Evolutionary conservation across 2,329 filamentous ascomycete genomes (phyloP), one percentile per base, ranked within the genome.

Genomic region (Periconia sp.): DNA sequence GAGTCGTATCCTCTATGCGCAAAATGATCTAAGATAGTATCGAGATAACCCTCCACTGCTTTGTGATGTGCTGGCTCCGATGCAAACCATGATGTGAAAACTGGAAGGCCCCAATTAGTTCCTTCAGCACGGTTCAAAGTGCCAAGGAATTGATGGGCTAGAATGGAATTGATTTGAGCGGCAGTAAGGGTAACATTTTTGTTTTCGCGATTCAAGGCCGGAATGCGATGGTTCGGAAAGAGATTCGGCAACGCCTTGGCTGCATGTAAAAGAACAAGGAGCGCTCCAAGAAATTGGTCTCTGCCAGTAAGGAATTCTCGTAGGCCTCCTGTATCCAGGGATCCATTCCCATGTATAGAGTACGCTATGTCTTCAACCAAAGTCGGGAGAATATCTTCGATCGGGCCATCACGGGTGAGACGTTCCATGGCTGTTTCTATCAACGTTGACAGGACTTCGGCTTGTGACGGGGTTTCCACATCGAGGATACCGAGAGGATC

Each of bases 351-450:
- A 26, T 50, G 47, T 9, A 46, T 18, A 11, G 34, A 40, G 28
- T 47, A 50, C 9, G 47, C 43, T 23, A 46, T 43, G 22, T 50
- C 43, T 37, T 50, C 43, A 7, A 50, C 40, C 16, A 50, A 16
- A 15, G 21, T 16, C 17, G 34, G 34, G n/a, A 43, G 15, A 29
- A 28, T 26, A 28, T 37, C 24, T 4, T 15, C 32, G n/a, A 18
- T 7, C 3, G 35, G 22, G 11, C 13, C 13, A 17, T 32, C 22
- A n/a, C 35, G 13, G 16, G 18, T 29, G 32, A 44, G 33, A 23
- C 12, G 12, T 9, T 9, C 28, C 3, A 35, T 7, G 4, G 42
- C 46, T 3, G 17, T 24, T 4, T 36, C 11, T 15, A 50, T 16
- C 3, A 46, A 31, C 8, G 29, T n/a, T 23, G 31, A 32, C 15